phyloP scores from a whole-genome alignment of 2,329 filamentous ascomycete species.

The Neofusicoccum kwambonambiense region DNA sequence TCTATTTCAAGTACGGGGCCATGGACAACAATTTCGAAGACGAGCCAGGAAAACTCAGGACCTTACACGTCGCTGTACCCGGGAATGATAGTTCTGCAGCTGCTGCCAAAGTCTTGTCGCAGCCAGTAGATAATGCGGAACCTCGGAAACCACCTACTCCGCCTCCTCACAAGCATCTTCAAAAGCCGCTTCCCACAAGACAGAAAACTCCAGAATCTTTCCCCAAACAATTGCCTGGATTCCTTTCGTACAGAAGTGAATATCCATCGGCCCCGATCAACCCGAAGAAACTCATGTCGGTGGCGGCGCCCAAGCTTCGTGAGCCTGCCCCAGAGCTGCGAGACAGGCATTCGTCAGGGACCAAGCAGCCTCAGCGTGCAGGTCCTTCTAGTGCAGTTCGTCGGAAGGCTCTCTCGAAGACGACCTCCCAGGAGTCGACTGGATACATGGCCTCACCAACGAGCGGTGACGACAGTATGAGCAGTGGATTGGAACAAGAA shows the following conservation, averaged over 20 bases:
- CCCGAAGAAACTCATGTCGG: conserved; percentile 24
- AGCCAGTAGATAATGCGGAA: not conserved
- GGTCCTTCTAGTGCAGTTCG: not conserved
- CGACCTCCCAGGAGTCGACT: not conserved
- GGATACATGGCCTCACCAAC: not conserved
- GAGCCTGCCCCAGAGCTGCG: not conserved
- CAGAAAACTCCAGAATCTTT: not conserved
- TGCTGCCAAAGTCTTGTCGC: not conserved
- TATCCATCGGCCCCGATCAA: conserved; percentile 40
- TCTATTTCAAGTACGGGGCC: conserved; percentile 14
- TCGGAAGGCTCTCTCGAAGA: not conserved
- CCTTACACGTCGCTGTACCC: not conserved
- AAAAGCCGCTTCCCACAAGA: conserved; percentile 6
- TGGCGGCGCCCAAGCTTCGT: not conserved
- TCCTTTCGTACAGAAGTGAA: conserved; percentile 50
- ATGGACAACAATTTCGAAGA: not conserved
- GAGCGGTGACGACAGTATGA: conserved; percentile 13
- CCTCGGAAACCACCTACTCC: conserved; percentile 16
- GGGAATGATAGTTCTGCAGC: not conserved
- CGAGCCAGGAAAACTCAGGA: not conserved
- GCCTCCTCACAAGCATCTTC: conserved; percentile 10
- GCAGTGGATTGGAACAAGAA: conserved; percentile 1
- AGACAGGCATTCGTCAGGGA: not conserved
- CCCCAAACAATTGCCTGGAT: conserved; percentile 16
- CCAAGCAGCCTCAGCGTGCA: not conserved